A percentile compares a stretch with the other conserved stretches of the same genome.
Evolutionary conservation across 495 filamentous ascomycete species (phyloP).

Genomic region (Lophiostoma macrostomum): DNA sequence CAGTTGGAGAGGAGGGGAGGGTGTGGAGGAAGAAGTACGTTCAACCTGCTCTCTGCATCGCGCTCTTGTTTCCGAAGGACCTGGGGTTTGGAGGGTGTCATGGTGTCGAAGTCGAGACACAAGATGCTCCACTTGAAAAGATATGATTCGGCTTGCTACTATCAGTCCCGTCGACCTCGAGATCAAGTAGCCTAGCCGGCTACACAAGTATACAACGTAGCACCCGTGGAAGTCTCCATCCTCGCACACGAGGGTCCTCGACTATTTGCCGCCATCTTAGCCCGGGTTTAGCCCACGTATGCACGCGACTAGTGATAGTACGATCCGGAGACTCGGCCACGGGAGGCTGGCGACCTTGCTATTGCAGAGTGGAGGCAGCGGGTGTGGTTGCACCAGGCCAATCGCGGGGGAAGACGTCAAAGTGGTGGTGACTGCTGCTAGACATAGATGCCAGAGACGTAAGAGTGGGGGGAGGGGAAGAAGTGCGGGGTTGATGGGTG

Average conservation of each 20-base stretch:
- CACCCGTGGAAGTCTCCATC: no score
- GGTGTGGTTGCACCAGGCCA: no score
- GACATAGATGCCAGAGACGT: neutral
- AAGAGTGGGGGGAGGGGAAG: slow-evolving; percentile 1
- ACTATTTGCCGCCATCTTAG: slow-evolving; percentile 12
- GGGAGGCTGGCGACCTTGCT: no score
- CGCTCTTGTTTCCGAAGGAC: slow-evolving; percentile 6
- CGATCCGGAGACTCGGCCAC: no score
- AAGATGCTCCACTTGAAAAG: no score
- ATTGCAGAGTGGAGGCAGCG: no score
- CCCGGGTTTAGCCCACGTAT: slow-evolving; percentile 11
- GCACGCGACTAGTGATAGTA: slow-evolving; percentile 1
- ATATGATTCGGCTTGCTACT: no score
- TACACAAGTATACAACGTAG: no score
- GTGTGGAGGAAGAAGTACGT: neutral
- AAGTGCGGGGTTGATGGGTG: slow-evolving; percentile 2
- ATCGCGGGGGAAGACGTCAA: no score
- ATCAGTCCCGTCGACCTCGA: no score
- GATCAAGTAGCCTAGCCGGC: no score
- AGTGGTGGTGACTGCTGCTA: slow-evolving; percentile 1
- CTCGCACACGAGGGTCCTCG: neutral
- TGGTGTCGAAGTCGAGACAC: slow-evolving; percentile 13
- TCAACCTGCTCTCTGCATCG: slow-evolving; percentile 1
- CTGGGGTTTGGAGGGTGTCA: slow-evolving; percentile 13
- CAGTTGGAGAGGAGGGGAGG: neutral